A percentile compares a stretch with the other conserved stretches of the same genome.
Conservation (phyloP, 2,329 filamentous ascomycete species). For the Nemania sp. region DNA sequence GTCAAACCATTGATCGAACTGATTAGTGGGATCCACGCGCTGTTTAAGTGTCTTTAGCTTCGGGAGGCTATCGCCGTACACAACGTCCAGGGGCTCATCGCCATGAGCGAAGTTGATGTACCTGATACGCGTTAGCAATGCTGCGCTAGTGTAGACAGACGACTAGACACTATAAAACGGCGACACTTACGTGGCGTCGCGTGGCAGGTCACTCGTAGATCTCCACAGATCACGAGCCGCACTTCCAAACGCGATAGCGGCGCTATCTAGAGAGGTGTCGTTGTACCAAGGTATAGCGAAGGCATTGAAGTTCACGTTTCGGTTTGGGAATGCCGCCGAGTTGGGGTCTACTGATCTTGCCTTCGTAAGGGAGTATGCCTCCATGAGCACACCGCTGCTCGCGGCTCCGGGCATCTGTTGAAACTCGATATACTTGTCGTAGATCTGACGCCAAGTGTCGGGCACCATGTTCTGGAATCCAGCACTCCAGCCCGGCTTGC, state of each 20-base stretch:
- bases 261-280: background rate
- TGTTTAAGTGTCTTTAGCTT: background rate
- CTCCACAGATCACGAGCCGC: background rate
- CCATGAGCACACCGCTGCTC: constrained; percentile 14
- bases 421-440: constrained; percentile 15
- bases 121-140: background rate
- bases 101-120: background rate
- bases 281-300: background rate
- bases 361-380: constrained; percentile 17
- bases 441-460: constrained; percentile 18
- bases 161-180: background rate
- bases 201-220: background rate
- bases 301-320: background rate
- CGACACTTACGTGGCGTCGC: background rate
- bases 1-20: background rate
- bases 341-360: background rate
- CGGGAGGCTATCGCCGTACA: background rate
- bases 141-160: too few species aligned
- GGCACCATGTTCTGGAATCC: constrained; percentile 17
- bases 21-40: background rate
- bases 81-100: background rate
- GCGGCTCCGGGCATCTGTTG: constrained; percentile 9
- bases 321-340: background rate
- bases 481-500: constrained; percentile 17
- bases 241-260: background rate